Evolutionary conservation across 1,284 basidiomycete genomes (phyloP).

Genomic region (Ganoderma sinense): DNA sequence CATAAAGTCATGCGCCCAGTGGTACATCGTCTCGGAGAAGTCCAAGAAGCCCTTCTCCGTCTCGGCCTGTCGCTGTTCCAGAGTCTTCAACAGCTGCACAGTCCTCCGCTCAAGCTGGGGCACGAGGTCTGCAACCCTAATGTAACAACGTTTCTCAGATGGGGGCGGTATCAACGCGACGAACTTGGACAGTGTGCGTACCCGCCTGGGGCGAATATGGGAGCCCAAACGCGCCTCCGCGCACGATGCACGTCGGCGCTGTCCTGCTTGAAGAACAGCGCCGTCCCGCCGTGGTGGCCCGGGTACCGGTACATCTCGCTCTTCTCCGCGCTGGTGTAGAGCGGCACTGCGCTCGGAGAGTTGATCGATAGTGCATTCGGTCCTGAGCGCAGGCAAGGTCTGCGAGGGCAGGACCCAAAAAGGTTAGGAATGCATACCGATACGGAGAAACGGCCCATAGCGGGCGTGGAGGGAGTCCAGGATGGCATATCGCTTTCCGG

Average conservation of each 20-base stretch:
- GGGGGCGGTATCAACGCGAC: neutral
- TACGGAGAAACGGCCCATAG: conserved; percentile 14
- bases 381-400: neutral
- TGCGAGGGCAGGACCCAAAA: neutral
- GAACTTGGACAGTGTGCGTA: neutral
- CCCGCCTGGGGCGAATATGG: conserved; percentile 11
- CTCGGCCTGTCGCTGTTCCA: conserved; percentile 13
- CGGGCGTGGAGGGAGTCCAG: conserved; percentile 29
- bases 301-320: conserved; percentile 9
- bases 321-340: conserved; percentile 8
- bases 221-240: conserved; percentile 8
- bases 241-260: neutral
- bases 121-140: neutral
- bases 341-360: neutral
- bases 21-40: conserved; percentile 21
- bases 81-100: conserved; percentile 18
- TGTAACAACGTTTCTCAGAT: neutral
- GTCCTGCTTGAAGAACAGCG: conserved; percentile 21
- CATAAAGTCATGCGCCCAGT: conserved; percentile 33
- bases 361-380: neutral
- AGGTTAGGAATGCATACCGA: neutral
- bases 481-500: conserved; percentile 31
- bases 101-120: conserved; percentile 18
- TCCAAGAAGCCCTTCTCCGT: conserved; percentile 14
- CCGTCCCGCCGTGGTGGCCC: neutral